Percentiles rank a stretch among this genome's conserved stretches.
These are phyloP conservation scores for Yamadazyma trypodendri DNA, from an alignment of 1,139 yeast species.

Conservation along the genomic window DNA sequence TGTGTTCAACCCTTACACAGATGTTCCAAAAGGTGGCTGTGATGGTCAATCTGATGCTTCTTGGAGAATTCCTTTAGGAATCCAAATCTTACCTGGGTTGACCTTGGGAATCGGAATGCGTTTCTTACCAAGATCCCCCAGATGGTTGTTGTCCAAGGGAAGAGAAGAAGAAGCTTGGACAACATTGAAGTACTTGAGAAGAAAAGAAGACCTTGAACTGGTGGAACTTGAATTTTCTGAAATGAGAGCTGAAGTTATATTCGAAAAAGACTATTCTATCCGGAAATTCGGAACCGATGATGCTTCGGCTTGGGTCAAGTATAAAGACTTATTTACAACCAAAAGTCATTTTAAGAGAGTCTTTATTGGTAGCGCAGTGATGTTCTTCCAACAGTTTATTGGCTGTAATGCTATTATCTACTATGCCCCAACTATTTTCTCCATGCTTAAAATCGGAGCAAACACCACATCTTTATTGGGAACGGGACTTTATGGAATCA, in stretches of 20 bases:
- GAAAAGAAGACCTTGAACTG: slow-evolving; percentile 12
- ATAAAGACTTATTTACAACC: slow-evolving; percentile 16
- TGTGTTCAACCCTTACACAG: slow-evolving; percentile 15
- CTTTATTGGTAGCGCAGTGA: slow-evolving; percentile 60
- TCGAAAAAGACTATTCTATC: slow-evolving; percentile 17
- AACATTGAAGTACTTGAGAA: slow-evolving; percentile 23
- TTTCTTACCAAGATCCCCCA: slow-evolving; percentile 22
- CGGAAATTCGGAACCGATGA: slow-evolving; percentile 15
- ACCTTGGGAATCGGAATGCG: slow-evolving; percentile 18
- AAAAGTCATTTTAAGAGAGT: slow-evolving; percentile 37
- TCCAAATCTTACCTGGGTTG: slow-evolving; percentile 26
- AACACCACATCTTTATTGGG: slow-evolving; percentile 22
- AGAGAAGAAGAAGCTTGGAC: slow-evolving; percentile 18
- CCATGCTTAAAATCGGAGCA: slow-evolving; percentile 17
- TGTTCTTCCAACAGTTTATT: slow-evolving; percentile 66
- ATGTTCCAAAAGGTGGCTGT: slow-evolving; percentile 16
- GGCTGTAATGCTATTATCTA: slow-evolving; percentile 75
- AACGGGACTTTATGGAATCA: slow-evolving; percentile 58
- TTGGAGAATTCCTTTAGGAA: slow-evolving; percentile 27
- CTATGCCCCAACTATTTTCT: slow-evolving; percentile 45
- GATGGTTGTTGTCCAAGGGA: slow-evolving; percentile 21
- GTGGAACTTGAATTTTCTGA: slow-evolving; percentile 20
- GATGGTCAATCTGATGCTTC: slow-evolving; percentile 43
- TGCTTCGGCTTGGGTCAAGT: slow-evolving; percentile 15
- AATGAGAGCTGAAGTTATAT: slow-evolving; percentile 21